Evolutionary conservation across 23 red algal genomes (phyloP).

Genomic region (Agarophyton chilense): DNA sequence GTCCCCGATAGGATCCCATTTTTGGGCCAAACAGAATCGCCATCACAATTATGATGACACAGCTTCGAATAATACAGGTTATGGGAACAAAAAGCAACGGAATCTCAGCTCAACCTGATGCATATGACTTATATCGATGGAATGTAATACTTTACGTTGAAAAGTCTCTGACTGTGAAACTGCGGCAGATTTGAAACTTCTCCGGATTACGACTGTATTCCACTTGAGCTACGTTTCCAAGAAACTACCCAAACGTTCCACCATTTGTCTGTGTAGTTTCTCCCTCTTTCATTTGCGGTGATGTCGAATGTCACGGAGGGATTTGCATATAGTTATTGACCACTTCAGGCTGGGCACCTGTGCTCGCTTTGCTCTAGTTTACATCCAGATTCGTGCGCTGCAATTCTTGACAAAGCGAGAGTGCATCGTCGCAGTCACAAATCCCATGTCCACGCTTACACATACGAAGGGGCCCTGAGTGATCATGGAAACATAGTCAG

Average conservation of each 20-base stretch:
- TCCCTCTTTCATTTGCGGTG: constrained; percentile 25
- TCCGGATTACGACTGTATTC: constrained; percentile 12
- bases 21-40: constrained; percentile 27
- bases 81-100: constrained; percentile 54
- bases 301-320: constrained; percentile 45
- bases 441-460: constrained; percentile 24
- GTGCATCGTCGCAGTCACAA: neutral
- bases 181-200: constrained; percentile 19
- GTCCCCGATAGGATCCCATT: constrained; percentile 30
- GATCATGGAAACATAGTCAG: constrained; percentile 41
- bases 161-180: constrained; percentile 7
- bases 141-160: constrained; percentile 54
- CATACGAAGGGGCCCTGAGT: constrained; percentile 52
- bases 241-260: constrained; percentile 55
- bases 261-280: constrained; percentile 62
- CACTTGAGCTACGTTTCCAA: constrained; percentile 55
- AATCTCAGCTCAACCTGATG: constrained; percentile 52
- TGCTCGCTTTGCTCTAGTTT: constrained; percentile 53
- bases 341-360: constrained; percentile 72
- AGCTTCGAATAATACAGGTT: constrained; percentile 21
- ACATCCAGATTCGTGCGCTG: constrained; percentile 64
- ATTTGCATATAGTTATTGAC: constrained; percentile 75
- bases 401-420: constrained; percentile 45
- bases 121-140: constrained; percentile 71
- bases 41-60: constrained; percentile 60